Percentiles rank a stretch among this genome's conserved stretches.
phyloP scores from a whole-genome alignment of 2,329 filamentous ascomycete genomes.

The Talaromyces pinophilus region DNA sequence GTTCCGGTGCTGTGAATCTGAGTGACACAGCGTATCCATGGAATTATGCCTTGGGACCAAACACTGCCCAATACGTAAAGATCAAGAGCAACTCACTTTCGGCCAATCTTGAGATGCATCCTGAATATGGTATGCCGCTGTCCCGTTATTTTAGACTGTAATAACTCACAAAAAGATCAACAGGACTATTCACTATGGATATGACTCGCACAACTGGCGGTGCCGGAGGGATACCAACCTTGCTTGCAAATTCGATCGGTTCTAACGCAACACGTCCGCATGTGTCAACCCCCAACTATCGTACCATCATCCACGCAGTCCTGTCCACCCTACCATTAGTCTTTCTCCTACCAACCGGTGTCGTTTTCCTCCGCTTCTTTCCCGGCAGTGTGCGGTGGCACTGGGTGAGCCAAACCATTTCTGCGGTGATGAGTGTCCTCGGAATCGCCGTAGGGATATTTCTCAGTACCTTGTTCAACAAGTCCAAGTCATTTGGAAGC shows the following conservation, averaged over 20 bases:
- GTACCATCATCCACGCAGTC: conserved; percentile 14
- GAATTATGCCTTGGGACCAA: conserved; percentile 20
- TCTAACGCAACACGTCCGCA: not conserved
- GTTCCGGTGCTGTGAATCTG: conserved; percentile 8
- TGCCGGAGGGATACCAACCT: conserved; percentile 9
- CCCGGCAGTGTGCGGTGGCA: conserved; percentile 17
- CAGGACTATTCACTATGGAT: conserved; percentile 18
- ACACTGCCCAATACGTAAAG: conserved; percentile 11
- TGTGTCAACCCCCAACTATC: conserved; percentile 9
- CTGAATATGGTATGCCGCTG: conserved; percentile 18
- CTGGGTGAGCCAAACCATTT: conserved; percentile 15
- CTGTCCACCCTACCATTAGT: conserved; percentile 14
- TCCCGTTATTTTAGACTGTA: not conserved
- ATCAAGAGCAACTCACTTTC: conserved; percentile 16
- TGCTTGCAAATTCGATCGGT: not conserved
- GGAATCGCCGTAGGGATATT: conserved; percentile 1
- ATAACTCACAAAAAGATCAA: conserved; percentile 2
- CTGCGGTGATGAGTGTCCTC: conserved; percentile 14
- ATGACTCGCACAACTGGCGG: conserved; percentile 15
- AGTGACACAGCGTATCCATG: conserved; percentile 15
- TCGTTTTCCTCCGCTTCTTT: conserved; percentile 14
- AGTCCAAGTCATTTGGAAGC: conserved; percentile 8
- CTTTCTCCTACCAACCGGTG: conserved; percentile 12
- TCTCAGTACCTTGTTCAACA: conserved; percentile 15
- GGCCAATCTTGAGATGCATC: conserved; percentile 16